Evolutionary conservation across 2,329 filamentous ascomycete species (phyloP).

Genomic region (Cercospora sp.): DNA sequence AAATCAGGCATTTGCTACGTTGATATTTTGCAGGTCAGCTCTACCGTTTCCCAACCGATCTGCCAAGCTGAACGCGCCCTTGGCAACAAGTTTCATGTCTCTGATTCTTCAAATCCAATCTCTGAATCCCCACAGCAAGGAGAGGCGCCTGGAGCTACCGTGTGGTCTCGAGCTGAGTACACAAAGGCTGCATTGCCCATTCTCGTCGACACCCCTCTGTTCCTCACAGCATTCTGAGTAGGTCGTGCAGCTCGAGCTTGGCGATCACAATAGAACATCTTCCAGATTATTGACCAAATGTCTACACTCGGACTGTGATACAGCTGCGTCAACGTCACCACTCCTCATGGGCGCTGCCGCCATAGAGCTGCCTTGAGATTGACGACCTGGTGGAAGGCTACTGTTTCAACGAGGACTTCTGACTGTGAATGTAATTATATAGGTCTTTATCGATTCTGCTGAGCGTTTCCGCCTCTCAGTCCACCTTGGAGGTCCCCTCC

Average conservation of each 20-base stretch:
- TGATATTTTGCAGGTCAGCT: background rate
- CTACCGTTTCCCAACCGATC: background rate
- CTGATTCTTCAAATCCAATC: background rate
- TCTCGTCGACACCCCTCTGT: background rate
- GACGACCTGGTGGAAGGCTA: background rate
- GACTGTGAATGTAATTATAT: background rate
- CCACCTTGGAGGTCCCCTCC: no score
- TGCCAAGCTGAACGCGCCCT: background rate
- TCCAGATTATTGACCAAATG: background rate
- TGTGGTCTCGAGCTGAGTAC: background rate
- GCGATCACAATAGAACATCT: background rate
- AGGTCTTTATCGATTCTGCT: background rate
- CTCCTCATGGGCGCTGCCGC: background rate
- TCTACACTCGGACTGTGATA: background rate
- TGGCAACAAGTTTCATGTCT: background rate
- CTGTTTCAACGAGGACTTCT: background rate
- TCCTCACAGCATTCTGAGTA: background rate
- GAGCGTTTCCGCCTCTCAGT: background rate
- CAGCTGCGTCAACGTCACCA: background rate
- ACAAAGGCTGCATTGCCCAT: background rate
- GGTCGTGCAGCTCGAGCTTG: background rate
- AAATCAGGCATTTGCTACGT: background rate
- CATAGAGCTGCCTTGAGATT: background rate
- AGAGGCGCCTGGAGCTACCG: background rate
- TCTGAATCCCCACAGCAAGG: background rate